Evolutionary conservation across 116 monocot species (phyloP), one percentile per base, ranked within the genome.

Genomic region (Zostera marina): DNA sequence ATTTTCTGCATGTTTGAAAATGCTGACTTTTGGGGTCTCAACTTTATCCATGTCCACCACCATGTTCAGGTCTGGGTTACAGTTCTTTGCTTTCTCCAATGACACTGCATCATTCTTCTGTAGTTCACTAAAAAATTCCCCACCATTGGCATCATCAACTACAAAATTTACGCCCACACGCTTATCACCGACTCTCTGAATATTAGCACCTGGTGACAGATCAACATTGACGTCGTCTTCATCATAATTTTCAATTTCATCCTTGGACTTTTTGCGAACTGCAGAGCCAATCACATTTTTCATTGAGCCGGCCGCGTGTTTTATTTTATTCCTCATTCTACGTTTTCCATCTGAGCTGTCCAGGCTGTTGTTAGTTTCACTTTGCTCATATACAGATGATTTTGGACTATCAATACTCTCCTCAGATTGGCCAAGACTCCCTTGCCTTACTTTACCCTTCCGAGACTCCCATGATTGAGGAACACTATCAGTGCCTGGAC

Each of bases 391-490:
- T 26, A 8, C 22, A n/a, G 56, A 56, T 40, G 75, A 71, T 54
- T 47, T 73, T 41, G 73, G 62, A 57, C 76, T 76, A 10, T 72
- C 67, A 9, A 13, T 23, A 21, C 16, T 52, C 11, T 53, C 64
- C 57, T 78, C 66, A 25, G 55, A 15, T 8, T 52, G 61, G 20
- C 81, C 68, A 24, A 73, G 72, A 12, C 32, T 32, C 5, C 59
- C 46, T 13, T 38, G 71, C 22, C 73, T 70, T 11, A 55, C 52
- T 20, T 70, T 67, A 11, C 93, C 87, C 76, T 79, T 87, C 49
- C 92, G 73, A 0, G 76, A 69, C 58, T 92, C 83, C 83, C 83
- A 93, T 64, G 67, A 72, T 64, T 78, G 78, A 17, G 66, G 59
- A 41, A 77, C 67, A 44, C 19, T 45, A 42, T 72, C 68, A 44